Base-by-base conservation (phyloP, 768 basidiomycete genomes). In the Suillus luteus region DNA sequence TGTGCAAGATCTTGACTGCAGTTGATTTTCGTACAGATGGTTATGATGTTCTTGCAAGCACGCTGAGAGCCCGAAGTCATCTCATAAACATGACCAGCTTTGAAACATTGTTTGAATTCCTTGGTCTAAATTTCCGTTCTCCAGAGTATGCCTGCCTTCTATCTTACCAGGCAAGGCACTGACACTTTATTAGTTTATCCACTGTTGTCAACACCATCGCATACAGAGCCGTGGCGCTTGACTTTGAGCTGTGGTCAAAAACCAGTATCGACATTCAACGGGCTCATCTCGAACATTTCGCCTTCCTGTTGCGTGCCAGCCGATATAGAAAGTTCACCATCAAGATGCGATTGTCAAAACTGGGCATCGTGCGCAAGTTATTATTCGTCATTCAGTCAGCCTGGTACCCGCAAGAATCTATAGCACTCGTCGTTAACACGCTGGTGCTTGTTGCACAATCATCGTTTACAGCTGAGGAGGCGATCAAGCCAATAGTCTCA, bases 211-310 rank as follows among this genome's bases (percentile, higher is more conserved):
- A 96, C 69, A 80, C 87, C 5, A 81, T 90, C 1, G 95, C 92
- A 6, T 96, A 97, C 73, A 83, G 84, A 51, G 84, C 88, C 5
- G 84, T 98, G 55, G 93, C 92, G 0, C 85, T 98, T 1, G 94
- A 96, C 69, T 93, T 98, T 66, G 89, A 93, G 59, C 85, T 97
- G 12, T 98, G 96, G 96, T 86, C 91, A 0, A 82, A 78, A 38
- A 87, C 91, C 0, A 81, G 81, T 4, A 71, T 79, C 19, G 91
- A 92, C 57, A 86, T 97, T n/a, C 92, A 93, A 69, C 82, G 81
- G 5, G 83, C 87, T 14, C 89, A 95, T 68, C 79, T 96, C 0
- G 89, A 91, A 55, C 95, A 96, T 71, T 95, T 96, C 71, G 75
- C 82, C 7, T 90, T 86, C 15, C 84, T 97, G 19, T 73, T 96